Conservation (phyloP, 805 yeast genomes). For the Candida hungchunana region DNA sequence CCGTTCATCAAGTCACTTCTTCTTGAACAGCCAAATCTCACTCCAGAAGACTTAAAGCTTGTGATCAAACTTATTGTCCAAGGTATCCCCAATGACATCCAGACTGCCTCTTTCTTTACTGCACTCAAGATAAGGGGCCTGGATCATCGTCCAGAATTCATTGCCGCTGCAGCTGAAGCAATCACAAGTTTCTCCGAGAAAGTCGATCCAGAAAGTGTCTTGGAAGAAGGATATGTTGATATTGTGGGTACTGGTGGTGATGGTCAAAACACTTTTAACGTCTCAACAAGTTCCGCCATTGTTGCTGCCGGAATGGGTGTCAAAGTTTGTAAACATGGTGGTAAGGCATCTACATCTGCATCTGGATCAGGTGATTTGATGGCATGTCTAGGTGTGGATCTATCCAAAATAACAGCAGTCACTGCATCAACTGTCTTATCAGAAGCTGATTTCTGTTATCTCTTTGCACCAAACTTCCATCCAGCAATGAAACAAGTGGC, state of each 20-base stretch:
- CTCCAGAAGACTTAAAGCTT: slow-evolving; percentile 57
- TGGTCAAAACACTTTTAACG: slow-evolving; percentile 95
- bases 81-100: slow-evolving; percentile 61
- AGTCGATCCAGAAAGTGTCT: slow-evolving; percentile 43
- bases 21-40: slow-evolving; percentile 54
- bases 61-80: slow-evolving; percentile 61
- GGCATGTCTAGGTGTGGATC: slow-evolving; percentile 75
- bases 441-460: slow-evolving; percentile 51
- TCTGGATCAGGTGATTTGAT: slow-evolving; percentile 94
- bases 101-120: slow-evolving; percentile 74
- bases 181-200: slow-evolving; percentile 60
- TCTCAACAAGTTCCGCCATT: slow-evolving; percentile 90
- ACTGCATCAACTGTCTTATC: slow-evolving; percentile 59
- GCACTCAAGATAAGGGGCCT: slow-evolving; percentile 68
- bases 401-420: slow-evolving; percentile 57
- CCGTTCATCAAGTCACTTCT: slow-evolving; percentile 67
- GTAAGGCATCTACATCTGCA: slow-evolving; percentile 89
- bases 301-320: slow-evolving; percentile 87
- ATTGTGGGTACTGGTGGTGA: slow-evolving; percentile 99
- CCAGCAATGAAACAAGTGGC: slow-evolving; percentile 86
- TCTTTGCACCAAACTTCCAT: slow-evolving; percentile 94
- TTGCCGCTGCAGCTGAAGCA: slow-evolving; percentile 81
- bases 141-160: slow-evolving; percentile 76
- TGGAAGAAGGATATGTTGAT: slow-evolving; percentile 60
- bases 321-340: slow-evolving; percentile 91